Conservation (phyloP, 768 basidiomycete species). For the Rhizopogon vinicolor region DNA sequence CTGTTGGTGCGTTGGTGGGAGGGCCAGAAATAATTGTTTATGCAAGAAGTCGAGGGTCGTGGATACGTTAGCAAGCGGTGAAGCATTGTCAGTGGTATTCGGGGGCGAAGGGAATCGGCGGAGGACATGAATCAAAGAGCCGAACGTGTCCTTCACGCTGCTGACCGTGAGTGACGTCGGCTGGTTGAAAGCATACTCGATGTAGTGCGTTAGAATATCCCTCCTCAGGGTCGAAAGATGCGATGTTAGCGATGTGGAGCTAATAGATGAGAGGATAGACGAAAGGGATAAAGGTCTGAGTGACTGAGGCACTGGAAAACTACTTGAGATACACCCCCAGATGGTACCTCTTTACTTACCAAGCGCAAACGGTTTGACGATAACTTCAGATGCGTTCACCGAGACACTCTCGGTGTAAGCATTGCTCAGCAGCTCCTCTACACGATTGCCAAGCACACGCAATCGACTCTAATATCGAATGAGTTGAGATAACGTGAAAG, state of each 20-base stretch:
- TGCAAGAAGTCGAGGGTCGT: conserved; percentile 59
- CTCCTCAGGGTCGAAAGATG: conserved; percentile 61
- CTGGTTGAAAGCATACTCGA: conserved; percentile 55
- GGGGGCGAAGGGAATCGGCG: conserved; percentile 43
- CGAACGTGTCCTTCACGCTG: conserved; percentile 28
- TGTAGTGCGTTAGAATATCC: conserved; percentile 54
- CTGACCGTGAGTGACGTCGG: conserved; percentile 39
- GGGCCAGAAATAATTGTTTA: conserved; percentile 47
- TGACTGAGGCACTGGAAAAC: conserved; percentile 50
- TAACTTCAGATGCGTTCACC: conserved; percentile 44
- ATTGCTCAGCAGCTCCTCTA: conserved; percentile 69
- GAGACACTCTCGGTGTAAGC: conserved; percentile 58
- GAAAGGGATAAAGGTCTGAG: conserved; percentile 45
- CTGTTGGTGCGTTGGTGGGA: conserved; percentile 43
- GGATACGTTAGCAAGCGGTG: conserved; percentile 53
- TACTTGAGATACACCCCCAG: neutral
- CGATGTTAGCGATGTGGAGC: conserved; percentile 45
- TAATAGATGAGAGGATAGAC: conserved; percentile 56
- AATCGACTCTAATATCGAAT: conserved; percentile 43
- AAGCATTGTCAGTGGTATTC: conserved; percentile 29
- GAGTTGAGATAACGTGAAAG: neutral
- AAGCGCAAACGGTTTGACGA: conserved; percentile 47
- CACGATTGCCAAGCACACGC: conserved; percentile 48
- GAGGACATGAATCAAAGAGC: conserved; percentile 39
- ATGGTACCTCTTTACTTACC: conserved; percentile 35